Base-by-base conservation (phyloP, 345 rosid species). In the Salix udensis region DNA sequence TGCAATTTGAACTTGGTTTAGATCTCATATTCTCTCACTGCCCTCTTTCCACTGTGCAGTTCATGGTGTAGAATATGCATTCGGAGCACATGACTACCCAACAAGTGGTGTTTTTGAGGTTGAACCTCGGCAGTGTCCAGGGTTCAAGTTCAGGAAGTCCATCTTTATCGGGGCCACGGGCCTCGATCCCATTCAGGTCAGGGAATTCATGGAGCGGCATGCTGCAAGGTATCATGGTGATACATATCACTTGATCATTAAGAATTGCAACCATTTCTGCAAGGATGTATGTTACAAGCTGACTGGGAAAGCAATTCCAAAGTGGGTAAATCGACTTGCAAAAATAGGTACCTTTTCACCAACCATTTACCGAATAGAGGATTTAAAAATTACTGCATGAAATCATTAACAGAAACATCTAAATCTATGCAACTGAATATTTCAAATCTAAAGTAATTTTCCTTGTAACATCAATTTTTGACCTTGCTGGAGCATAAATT, bases 251-350 rank as follows among this genome's bases (percentile, higher is more conserved):
- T 85, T 96, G 88, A 94, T 96, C 39, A 89, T 84, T 50, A 94
- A 92, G 95, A 96, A 96, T 76, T 94, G 98, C 87, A 96, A 96
- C 86, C 98, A 94, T 84, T 96, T 93, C 88, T 92, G 97, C 83
- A 86, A 88, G 68, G 97, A 96, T 76, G 82, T 84, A 66, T 92
- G 96, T 73, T 79, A 87, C 85, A 90, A 85, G 85, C 88, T 94
- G 72, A 94, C 98, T 0, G 96, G 96, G 21, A 94, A 94, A 67
- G 72, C 78, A 48, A 91, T 91, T 80, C 98, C 99, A 0, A 94
- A 92, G 84, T 96, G 98, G 99, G 97, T 94, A 65, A 96, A 96
- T 73, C 92, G 99, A 34, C 92, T 96, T 58, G 98, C 98, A 4
- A 83, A 76, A 80, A 91, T 96, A 87, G 97, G 99, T 96, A 84